Evolutionary conservation across 192 early-diverging fungal genomes (phyloP).

Genomic region (Physocladia obscura): DNA sequence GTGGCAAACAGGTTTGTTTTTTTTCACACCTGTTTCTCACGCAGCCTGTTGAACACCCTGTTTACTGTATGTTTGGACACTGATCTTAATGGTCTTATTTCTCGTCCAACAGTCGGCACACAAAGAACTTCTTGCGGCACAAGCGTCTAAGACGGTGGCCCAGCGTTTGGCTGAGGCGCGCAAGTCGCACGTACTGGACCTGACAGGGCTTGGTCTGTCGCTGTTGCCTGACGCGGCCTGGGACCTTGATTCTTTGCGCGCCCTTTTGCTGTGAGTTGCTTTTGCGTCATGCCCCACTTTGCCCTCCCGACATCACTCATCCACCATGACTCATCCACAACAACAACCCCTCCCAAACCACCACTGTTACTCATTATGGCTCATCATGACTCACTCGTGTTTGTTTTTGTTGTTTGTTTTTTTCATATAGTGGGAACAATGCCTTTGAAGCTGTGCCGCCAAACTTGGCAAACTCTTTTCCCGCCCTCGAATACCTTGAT

Average conservation of each 20-base stretch:
- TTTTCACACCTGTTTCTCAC: too few relatives aligned
- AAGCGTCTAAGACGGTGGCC: slow-evolving; percentile 41
- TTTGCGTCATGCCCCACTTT: not conserved
- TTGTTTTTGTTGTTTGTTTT: slow-evolving; percentile 10
- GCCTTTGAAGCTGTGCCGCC: slow-evolving; percentile 34
- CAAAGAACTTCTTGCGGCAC: slow-evolving; percentile 10
- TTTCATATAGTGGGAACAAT: slow-evolving; percentile 39
- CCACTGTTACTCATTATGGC: too few relatives aligned
- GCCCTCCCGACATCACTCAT: not conserved
- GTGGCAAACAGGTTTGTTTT: too few relatives aligned
- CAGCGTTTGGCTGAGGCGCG: slow-evolving; percentile 43
- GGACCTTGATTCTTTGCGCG: slow-evolving; percentile 32
- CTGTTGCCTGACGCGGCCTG: slow-evolving; percentile 38
- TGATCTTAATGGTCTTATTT: too few relatives aligned
- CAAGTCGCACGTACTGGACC: slow-evolving; percentile 40
- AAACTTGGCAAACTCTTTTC: slow-evolving; percentile 36
- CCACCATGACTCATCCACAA: not conserved
- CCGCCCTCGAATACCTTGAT: slow-evolving; percentile 44
- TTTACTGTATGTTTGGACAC: too few relatives aligned
- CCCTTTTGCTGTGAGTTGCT: slow-evolving; percentile 40
- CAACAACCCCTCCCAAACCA: not conserved
- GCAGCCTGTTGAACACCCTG: too few relatives aligned
- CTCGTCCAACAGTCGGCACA: not conserved
- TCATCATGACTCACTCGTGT: not conserved
- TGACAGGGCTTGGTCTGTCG: slow-evolving; percentile 33